phyloP scores from a whole-genome alignment of 306 rosid genomes.

The Lithocarpus polystachyus region DNA sequence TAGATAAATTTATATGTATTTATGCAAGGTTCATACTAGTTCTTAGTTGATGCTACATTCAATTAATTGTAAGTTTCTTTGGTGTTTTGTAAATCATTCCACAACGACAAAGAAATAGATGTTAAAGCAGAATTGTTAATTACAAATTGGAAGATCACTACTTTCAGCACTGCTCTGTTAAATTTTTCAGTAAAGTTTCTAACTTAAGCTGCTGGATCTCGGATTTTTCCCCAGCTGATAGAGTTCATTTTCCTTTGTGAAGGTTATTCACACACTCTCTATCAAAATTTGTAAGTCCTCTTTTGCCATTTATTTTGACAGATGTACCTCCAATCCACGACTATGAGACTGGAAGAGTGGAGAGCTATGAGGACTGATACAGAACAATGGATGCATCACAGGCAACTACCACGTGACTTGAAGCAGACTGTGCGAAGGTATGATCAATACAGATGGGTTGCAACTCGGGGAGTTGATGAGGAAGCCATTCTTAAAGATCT shows the following conservation, averaged over 20 bases:
- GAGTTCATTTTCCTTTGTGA: not conserved
- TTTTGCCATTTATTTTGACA: conserved; percentile 6
- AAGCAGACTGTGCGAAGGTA: conserved; percentile 47
- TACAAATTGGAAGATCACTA: too few relatives aligned
- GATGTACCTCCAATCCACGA: conserved; percentile 54
- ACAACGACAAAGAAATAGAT: not conserved
- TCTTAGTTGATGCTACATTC: not conserved
- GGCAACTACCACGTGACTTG: conserved; percentile 46
- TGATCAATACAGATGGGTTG: conserved; percentile 57
- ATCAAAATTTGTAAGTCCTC: not conserved
- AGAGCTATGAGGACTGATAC: conserved; percentile 49
- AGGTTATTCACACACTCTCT: not conserved
- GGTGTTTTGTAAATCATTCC: not conserved
- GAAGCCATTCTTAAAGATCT: conserved; percentile 51
- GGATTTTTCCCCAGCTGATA: not conserved
- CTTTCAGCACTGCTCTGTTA: not conserved
- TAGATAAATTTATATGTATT: not conserved
- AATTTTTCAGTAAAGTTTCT: not conserved
- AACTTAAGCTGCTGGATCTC: not conserved
- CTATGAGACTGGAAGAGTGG: conserved; percentile 50
- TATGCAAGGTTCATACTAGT: not conserved
- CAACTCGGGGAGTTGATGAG: conserved; percentile 56
- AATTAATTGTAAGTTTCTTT: not conserved
- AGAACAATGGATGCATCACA: conserved; percentile 56
- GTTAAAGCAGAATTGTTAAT: too few relatives aligned